Base-by-base conservation (phyloP, 2,329 filamentous ascomycete genomes). In the Colletotrichum sp. region DNA sequence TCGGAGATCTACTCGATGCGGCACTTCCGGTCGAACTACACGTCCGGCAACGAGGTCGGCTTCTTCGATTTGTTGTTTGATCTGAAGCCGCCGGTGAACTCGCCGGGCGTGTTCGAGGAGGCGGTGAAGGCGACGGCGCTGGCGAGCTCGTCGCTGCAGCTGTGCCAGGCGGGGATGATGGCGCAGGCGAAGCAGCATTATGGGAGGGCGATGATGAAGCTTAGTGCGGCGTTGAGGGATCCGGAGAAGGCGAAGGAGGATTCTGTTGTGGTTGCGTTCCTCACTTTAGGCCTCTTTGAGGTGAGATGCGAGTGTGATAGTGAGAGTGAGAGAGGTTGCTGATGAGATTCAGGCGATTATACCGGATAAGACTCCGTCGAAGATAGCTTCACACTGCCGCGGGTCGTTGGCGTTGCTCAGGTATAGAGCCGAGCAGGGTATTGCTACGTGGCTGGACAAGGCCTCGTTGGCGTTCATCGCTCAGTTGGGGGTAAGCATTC, bases 11-110 rank as follows among this genome's bases (percentile, higher is more conserved):
- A 52, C n/a, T 72, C 68, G 10, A 21, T 76, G 16, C 36, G 38
- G 7, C 67, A 58, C n/a, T 75, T 75, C 16, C 21, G 48, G 48
- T 58, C 64, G 3, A 71, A 66, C 52, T 76, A 72, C 55, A 58
- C 68, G 13, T 68, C 64, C 13, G 64, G 30, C 7, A 58, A 65
- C 4, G 64, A 64, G n/a, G 14, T 75, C 18, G 58, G 38, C 9
- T 61, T 75, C 7, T 68, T 69, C 9, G 28, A 59, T 10, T 4
- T 75, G 8, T 1, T 74, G 18, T 14, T 68, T 1, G 52, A 38
- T 16, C n/a, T 64, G 21, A 66, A 65, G n/a, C 64, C 48, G 34
- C 28, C 48, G 76, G 26, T 16, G 14, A 79, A 82, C 56, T 80
- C 78, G 34, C 76, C 77, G 38, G 71, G 32, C 6, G 64, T 52